Conservation (phyloP, 371 early-diverging fungal species). For the Circinella umbellata region DNA sequence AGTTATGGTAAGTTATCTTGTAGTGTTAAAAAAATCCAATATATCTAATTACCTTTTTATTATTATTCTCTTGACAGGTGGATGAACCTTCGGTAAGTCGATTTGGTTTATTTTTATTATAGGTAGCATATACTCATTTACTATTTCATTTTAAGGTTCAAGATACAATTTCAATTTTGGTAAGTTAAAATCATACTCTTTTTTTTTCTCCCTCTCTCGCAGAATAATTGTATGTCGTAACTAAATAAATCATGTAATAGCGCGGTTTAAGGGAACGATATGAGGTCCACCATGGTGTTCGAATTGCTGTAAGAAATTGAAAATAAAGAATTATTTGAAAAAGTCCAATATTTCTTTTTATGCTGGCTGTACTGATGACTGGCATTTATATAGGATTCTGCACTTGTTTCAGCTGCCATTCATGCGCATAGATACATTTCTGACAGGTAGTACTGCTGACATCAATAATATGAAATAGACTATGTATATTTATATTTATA, state of each 20-base stretch:
- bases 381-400: constrained; percentile 56
- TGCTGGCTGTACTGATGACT: not conserved
- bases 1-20: constrained; percentile 63
- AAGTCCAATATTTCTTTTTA: not conserved
- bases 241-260: constrained; percentile 8
- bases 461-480: not conserved
- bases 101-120: not conserved
- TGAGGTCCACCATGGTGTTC: constrained; percentile 89
- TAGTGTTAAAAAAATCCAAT: constrained; percentile 11
- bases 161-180: constrained; percentile 85
- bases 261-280: constrained; percentile 83
- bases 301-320: constrained; percentile 57
- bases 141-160: constrained; percentile 47
- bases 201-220: not conserved
- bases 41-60: not conserved
- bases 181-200: not conserved
- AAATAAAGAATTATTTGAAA: not conserved
- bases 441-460: constrained; percentile 45
- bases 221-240: not conserved
- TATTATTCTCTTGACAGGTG: constrained; percentile 20
- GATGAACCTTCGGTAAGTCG: constrained; percentile 54
- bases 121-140: too few relatives aligned
- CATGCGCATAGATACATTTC: constrained; percentile 83
- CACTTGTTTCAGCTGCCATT: constrained; percentile 81
- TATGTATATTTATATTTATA: not conserved